phyloP scores from a whole-genome alignment of 2,329 filamentous ascomycete genomes.

The Ophiostoma tasmaniense region DNA sequence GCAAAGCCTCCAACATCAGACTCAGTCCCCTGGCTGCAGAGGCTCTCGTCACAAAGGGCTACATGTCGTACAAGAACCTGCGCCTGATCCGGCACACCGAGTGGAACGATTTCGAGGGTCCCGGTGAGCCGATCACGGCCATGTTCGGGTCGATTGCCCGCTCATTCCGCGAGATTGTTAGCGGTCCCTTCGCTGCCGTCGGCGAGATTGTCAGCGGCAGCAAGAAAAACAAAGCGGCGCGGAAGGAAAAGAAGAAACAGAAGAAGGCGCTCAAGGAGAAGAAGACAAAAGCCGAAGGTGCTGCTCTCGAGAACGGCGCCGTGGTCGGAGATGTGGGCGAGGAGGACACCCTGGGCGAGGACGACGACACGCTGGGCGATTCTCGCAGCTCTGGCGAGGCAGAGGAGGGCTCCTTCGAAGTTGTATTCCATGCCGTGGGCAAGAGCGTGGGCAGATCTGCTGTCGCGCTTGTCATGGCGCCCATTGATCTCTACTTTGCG shows the following conservation, averaged over 20 bases:
- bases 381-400: constrained; percentile 13
- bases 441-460: constrained; percentile 44
- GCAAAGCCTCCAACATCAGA: constrained; percentile 52
- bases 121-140: constrained; percentile 64
- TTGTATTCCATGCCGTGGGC: constrained; percentile 43
- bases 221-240: constrained; percentile 36
- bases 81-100: constrained; percentile 58
- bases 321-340: constrained; percentile 3
- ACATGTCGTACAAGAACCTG: constrained; percentile 54
- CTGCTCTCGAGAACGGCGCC: background rate
- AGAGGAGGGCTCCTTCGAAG: constrained; percentile 28
- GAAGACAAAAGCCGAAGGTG: background rate
- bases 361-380: constrained; percentile 19
- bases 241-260: constrained; percentile 38
- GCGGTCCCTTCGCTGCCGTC: constrained; percentile 54
- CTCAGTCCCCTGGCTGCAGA: constrained; percentile 58
- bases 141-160: constrained; percentile 52
- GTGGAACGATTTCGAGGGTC: constrained; percentile 71
- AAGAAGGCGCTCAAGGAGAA: constrained; percentile 31
- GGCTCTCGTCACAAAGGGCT: constrained; percentile 52
- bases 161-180: constrained; percentile 49
- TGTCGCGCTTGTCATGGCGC: constrained; percentile 45
- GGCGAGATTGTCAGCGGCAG: constrained; percentile 28
- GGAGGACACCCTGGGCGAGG: constrained; percentile 17
- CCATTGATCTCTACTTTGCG: constrained; percentile 52